Evolutionary conservation across 257 asterid genomes (phyloP), one percentile per base, ranked within the genome.

Genomic region (Fraxinus anomala): DNA sequence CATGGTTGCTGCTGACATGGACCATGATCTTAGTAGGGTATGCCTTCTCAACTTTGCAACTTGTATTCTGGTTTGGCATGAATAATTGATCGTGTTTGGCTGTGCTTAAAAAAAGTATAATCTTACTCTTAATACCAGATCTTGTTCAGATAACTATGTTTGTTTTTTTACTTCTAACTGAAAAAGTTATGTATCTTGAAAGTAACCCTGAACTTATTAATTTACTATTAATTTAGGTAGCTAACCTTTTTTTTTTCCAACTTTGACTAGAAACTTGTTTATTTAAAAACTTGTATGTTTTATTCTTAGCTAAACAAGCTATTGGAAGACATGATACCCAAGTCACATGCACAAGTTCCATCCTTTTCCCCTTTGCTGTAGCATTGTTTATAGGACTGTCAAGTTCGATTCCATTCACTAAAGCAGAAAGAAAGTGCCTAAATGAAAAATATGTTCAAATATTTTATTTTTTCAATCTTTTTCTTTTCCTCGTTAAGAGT

Each of bases 11-110:
- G 97, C 97, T 65, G 97, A 93, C 73, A 91, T 96, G 1, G 98
- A 96, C 77, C 91, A 88, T 69, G 97, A 92, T 79, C 98, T 96
- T 78, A 93, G 98, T 77, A 85, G 92, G 95, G 99, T 96, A 92
- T 83, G 92, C 74, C 61, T 78, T 72, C 49, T 80, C 75, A 14
- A 11, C 49, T 78, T 78, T 39, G 44, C 42, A 49, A 39, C 75
- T 59, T 30, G 6, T 33, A 31, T 12, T 82, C 34, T 23, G 54
- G 37, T 59, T 63, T 63, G 34, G 36, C 36, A 63, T 26, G 36
- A 3, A 9, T 24, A 26, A 61, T 61, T 70, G 54, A 24, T 3
- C 34, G n/a, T 70, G 54, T 70, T n/a, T 36, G 28, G 33, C 2
- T 16, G 33, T 37, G 73, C 36, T 68, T 68, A 68, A n/a, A 33